Evolutionary conservation across 805 yeast species (phyloP).

Genomic region (Schwanniomyces vanrijiae): DNA sequence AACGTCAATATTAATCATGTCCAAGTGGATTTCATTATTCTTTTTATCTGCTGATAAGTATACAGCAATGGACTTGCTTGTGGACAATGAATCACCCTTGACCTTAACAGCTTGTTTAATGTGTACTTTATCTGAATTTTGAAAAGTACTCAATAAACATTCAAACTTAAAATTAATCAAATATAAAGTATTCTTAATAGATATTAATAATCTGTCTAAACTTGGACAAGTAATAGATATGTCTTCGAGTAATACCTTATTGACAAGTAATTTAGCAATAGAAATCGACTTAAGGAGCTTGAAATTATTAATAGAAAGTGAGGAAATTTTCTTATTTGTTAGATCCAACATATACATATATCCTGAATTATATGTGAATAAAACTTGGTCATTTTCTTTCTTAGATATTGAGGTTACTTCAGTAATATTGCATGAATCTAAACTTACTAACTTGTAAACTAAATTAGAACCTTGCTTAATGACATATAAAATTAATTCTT

Average conservation of each 20-base stretch:
- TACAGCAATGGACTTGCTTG: conserved; percentile 42
- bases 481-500: conserved; percentile 11
- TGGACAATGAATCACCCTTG: conserved; percentile 42
- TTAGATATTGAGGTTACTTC: conserved; percentile 19
- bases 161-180: conserved; percentile 46
- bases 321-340: conserved; percentile 13
- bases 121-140: conserved; percentile 25
- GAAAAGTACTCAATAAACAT: conserved; percentile 33
- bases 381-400: conserved; percentile 2
- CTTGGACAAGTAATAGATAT: conserved; percentile 41
- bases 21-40: conserved; percentile 44
- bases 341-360: conserved; percentile 22
- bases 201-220: conserved; percentile 46
- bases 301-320: conserved; percentile 24
- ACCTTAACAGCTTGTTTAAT: conserved; percentile 32
- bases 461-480: conserved; percentile 10
- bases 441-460: conserved; percentile 23
- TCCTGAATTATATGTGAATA: conserved; percentile 26
- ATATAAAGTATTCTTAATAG: conserved; percentile 38
- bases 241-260: conserved; percentile 4
- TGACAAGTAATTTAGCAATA: conserved; percentile 16
- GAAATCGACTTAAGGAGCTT: conserved; percentile 18
- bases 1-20: conserved; percentile 51
- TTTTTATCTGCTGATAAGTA: conserved; percentile 40
- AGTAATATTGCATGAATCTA: conserved; percentile 18